Conservation (phyloP, 441 rosid genomes). For the Eruca vesicaria region DNA sequence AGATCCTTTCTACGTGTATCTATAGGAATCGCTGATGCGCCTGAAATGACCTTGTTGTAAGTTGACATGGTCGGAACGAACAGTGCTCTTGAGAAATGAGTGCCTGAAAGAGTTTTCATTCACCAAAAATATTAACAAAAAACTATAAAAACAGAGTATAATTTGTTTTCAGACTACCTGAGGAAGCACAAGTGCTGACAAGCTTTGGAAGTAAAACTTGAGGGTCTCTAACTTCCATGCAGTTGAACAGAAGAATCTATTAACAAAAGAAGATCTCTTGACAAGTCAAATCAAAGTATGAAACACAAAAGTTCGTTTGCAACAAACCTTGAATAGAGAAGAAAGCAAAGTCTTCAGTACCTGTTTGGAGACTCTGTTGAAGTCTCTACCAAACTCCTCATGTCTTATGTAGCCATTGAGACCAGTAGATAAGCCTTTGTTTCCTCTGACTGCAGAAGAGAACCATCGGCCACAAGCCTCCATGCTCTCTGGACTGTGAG, state of each 20-base stretch:
- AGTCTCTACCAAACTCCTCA: conserved; percentile 29
- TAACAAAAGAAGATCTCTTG: neutral
- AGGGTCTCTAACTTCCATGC: conserved; percentile 90
- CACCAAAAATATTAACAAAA: neutral
- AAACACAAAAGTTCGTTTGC: neutral
- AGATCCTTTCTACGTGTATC: conserved; percentile 46
- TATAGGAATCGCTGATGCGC: conserved; percentile 45
- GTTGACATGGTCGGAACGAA: conserved; percentile 81
- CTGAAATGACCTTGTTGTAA: conserved; percentile 77
- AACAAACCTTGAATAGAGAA: neutral
- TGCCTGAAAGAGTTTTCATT: conserved; percentile 44
- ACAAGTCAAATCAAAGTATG: conserved; percentile 4
- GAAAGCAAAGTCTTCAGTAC: conserved; percentile 35
- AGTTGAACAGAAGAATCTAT: conserved; percentile 76
- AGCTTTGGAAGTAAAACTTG: conserved; percentile 71
- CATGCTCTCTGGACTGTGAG: conserved; percentile 97
- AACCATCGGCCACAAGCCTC: conserved; percentile 95
- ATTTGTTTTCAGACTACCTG: conserved; percentile 45
- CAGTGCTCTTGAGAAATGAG: conserved; percentile 72
- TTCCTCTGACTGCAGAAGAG: conserved; percentile 52
- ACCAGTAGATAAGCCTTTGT: conserved; percentile 25
- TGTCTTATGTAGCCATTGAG: conserved; percentile 42
- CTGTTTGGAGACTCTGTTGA: conserved; percentile 56
- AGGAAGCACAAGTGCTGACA: conserved; percentile 61
- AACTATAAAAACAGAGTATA: neutral